Conservation (phyloP, 768 basidiomycete genomes). For the Psilocybe cyanescens region DNA sequence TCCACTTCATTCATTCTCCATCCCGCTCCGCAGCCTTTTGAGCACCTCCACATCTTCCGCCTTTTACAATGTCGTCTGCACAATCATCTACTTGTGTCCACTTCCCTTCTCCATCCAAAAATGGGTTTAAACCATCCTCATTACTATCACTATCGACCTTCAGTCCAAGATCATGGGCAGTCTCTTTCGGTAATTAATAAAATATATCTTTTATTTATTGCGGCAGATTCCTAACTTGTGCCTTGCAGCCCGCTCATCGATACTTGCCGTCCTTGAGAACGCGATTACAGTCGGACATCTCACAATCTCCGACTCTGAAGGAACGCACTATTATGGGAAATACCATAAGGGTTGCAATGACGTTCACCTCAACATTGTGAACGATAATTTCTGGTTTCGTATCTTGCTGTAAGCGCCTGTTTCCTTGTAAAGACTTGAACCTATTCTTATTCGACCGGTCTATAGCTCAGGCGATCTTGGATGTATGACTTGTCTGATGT, state of each 20-base stretch:
- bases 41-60: constrained; percentile 8
- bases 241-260: constrained; percentile 57
- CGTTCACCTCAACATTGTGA: constrained; percentile 58
- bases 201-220: constrained; percentile 4
- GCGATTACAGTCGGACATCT: constrained; percentile 64
- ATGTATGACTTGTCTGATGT: constrained; percentile 45
- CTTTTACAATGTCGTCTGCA: constrained; percentile 39
- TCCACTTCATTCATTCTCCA: constrained; percentile 30
- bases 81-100: constrained; percentile 42
- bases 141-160: constrained; percentile 47
- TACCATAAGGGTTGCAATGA: constrained; percentile 63
- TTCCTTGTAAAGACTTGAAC: neutral
- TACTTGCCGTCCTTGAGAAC: constrained; percentile 59
- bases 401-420: constrained; percentile 55
- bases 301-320: constrained; percentile 64
- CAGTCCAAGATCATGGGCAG: constrained; percentile 52
- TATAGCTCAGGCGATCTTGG: constrained; percentile 63
- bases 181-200: constrained; percentile 46
- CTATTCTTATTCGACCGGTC: neutral
- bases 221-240: constrained; percentile 14
- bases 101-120: constrained; percentile 44
- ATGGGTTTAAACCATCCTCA: constrained; percentile 45
- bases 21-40: constrained; percentile 20
- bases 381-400: constrained; percentile 71
- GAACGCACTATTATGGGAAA: constrained; percentile 60